Conservation (phyloP, 441 rosid genomes). For the Capsella rubella region DNA sequence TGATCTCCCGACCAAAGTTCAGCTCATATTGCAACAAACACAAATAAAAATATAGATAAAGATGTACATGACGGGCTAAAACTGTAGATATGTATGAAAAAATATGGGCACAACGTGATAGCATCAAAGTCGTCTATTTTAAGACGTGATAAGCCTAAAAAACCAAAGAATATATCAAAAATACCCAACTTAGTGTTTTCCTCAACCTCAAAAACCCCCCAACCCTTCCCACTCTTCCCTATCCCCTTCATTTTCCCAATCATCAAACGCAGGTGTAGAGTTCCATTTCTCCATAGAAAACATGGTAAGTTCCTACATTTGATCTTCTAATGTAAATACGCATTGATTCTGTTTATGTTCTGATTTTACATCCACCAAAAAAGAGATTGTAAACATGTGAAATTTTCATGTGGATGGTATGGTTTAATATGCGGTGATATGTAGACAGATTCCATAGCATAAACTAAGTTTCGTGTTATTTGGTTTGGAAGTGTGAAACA, state of each 20-base stretch:
- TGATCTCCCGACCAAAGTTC: constrained; percentile 23
- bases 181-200: constrained; percentile 27
- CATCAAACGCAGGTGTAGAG: constrained; percentile 23
- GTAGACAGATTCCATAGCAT: neutral
- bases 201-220: constrained; percentile 14
- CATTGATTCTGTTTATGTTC: constrained; percentile 10
- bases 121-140: constrained; percentile 36
- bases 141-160: constrained; percentile 47
- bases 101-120: constrained; percentile 43
- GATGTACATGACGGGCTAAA: constrained; percentile 13
- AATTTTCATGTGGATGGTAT: neutral
- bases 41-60: constrained; percentile 21
- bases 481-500: constrained; percentile 11
- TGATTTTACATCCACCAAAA: neutral
- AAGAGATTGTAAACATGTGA: constrained; percentile 5
- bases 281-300: constrained; percentile 20
- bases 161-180: constrained; percentile 21
- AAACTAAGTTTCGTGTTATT: neutral
- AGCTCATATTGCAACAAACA: constrained; percentile 29
- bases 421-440: constrained; percentile 3
- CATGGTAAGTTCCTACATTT: constrained; percentile 36
- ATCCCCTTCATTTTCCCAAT: constrained; percentile 16
- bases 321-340: neutral
- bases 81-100: neutral
- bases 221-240: neutral